Evolutionary conservation across 768 basidiomycete genomes (phyloP).

Genomic region (Pluteus cervinus): DNA sequence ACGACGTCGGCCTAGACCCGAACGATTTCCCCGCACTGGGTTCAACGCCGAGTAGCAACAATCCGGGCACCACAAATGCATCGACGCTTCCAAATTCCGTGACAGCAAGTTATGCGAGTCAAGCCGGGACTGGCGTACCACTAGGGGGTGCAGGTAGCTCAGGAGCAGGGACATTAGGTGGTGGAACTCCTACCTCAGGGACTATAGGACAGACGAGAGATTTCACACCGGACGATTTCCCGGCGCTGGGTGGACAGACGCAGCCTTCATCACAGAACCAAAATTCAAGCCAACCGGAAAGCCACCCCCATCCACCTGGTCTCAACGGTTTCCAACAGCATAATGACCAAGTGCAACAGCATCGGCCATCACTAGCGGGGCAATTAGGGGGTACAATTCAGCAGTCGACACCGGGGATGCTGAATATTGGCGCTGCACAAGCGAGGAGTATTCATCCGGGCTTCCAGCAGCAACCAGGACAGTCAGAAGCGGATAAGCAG

Average conservation of each 20-base stretch:
- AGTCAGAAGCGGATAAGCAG: conserved; percentile 62
- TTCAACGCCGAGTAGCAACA: conserved; percentile 43
- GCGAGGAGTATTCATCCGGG: conserved; percentile 44
- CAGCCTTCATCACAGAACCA: conserved; percentile 31
- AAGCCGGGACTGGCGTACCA: conserved; percentile 63
- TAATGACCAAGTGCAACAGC: conserved; percentile 41
- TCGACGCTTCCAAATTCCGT: conserved; percentile 26
- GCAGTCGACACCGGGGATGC: conserved; percentile 58
- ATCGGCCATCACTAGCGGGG: conserved; percentile 54
- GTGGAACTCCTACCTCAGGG: conserved; percentile 19
- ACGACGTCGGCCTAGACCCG: conserved; percentile 76
- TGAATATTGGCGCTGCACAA: conserved; percentile 44
- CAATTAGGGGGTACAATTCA: conserved; percentile 34
- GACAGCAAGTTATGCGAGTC: conserved; percentile 75
- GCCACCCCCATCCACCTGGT: conserved; percentile 64
- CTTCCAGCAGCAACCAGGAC: conserved; percentile 51
- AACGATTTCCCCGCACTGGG: conserved; percentile 89
- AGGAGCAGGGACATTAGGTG: conserved; percentile 30
- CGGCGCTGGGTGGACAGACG: conserved; percentile 70
- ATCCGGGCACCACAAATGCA: conserved; percentile 31
- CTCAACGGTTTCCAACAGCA: conserved; percentile 64
- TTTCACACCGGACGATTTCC: conserved; percentile 88
- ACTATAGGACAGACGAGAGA: conserved; percentile 45
- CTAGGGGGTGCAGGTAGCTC: conserved; percentile 34
- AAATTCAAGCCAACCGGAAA: conserved; percentile 33